Evolutionary conservation across 495 filamentous ascomycete genomes (phyloP).

Genomic region (Hypoxylon fuscum): DNA sequence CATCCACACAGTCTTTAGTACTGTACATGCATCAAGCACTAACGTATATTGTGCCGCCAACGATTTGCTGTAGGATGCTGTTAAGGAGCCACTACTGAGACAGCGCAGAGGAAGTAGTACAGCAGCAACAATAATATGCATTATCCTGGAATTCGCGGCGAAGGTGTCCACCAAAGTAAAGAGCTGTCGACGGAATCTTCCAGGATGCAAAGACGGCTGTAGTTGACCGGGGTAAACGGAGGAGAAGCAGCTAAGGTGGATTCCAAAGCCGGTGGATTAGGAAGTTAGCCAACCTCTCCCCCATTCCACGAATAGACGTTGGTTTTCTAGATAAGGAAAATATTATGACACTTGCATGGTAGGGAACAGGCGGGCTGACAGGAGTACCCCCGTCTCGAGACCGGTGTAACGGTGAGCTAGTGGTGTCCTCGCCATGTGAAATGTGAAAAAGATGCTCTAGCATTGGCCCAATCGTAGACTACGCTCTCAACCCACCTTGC

Average conservation of each 20-base stretch:
- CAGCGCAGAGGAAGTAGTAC: conserved; percentile 8
- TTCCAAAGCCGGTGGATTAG: conserved; percentile 26
- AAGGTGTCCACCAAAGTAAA: conserved; percentile 13
- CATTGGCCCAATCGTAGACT: conserved; percentile 23
- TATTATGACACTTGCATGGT: conserved; percentile 26
- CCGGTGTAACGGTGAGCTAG: conserved; percentile 38
- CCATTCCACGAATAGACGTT: conserved; percentile 20
- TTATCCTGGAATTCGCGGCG: conserved; percentile 29
- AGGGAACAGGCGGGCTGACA: conserved; percentile 30
- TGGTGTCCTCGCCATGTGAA: conserved; percentile 32
- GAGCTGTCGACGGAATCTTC: conserved; percentile 22
- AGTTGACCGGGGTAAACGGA: conserved; percentile 19
- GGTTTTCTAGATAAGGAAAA: conserved; percentile 21
- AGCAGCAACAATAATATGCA: conserved; percentile 27
- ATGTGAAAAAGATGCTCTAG: conserved; percentile 21
- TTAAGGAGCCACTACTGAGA: conserved; percentile 12
- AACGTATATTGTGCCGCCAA: conserved; percentile 18
- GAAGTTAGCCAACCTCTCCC: conserved; percentile 3
- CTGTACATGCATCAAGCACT: conserved; percentile 31
- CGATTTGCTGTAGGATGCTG: conserved; percentile 22
- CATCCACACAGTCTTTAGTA: conserved; percentile 38
- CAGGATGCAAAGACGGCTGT: conserved; percentile 13
- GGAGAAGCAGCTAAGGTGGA: conserved; percentile 24
- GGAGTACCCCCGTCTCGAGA: conserved; percentile 19
- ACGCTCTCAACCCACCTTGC: conserved; percentile 9